Evolutionary conservation across 2,329 filamentous ascomycete genomes (phyloP).

Genomic region (Clarireedia homoeocarpa): DNA sequence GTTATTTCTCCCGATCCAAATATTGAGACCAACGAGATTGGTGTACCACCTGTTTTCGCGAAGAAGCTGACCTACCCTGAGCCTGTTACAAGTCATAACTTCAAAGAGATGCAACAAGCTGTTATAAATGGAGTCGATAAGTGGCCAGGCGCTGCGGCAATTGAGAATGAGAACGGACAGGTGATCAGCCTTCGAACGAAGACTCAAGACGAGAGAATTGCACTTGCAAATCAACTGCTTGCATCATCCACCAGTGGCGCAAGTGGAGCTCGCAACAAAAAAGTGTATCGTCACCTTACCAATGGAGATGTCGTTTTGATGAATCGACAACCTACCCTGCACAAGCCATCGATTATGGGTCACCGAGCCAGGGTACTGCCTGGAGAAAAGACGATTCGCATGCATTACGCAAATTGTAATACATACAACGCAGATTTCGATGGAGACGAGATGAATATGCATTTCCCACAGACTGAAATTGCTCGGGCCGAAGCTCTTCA

Average conservation of each 20-base stretch:
- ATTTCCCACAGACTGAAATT: slow-evolving; percentile 95
- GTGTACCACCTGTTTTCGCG: slow-evolving; percentile 95
- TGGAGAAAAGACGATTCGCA: slow-evolving; percentile 93
- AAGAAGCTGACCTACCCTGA: slow-evolving; percentile 95
- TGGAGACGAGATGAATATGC: slow-evolving; percentile 99
- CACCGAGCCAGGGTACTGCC: slow-evolving; percentile 87
- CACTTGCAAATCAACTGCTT: slow-evolving; percentile 86
- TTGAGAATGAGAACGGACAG: slow-evolving; percentile 93
- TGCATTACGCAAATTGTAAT: slow-evolving; percentile 99
- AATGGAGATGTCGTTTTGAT: slow-evolving; percentile 97
- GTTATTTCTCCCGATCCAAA: slow-evolving; percentile 98
- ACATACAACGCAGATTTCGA: slow-evolving; percentile 99
- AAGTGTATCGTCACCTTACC: slow-evolving; percentile 90
- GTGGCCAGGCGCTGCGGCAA: slow-evolving; percentile 89
- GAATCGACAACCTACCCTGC: slow-evolving; percentile 96
- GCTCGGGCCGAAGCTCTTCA: slow-evolving; percentile 87
- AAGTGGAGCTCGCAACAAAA: slow-evolving; percentile 79
- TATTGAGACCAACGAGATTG: slow-evolving; percentile 98
- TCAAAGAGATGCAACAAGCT: slow-evolving; percentile 88
- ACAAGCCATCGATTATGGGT: slow-evolving; percentile 99
- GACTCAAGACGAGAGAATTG: slow-evolving; percentile 77
- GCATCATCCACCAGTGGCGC: slow-evolving; percentile 70
- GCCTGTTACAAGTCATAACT: slow-evolving; percentile 95
- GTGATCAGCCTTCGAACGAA: slow-evolving; percentile 83
- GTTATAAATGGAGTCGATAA: slow-evolving; percentile 91